Base-by-base conservation (phyloP, 805 yeast genomes). In the Cyberlindnera petersonii region DNA sequence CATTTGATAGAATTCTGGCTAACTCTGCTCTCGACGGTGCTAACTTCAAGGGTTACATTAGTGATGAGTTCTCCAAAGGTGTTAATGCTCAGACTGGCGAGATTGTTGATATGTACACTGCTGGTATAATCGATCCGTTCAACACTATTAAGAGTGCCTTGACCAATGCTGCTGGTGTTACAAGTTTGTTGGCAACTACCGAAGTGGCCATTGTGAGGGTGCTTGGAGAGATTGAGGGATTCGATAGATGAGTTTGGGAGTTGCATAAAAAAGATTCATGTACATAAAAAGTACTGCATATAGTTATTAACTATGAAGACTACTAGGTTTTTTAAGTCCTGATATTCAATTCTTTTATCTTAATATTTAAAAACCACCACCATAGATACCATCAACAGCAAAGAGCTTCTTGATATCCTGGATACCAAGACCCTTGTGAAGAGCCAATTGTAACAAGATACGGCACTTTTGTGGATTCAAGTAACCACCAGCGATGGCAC, bases 121-220 rank as follows among this genome's bases (percentile, higher is more conserved):
- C 93, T 44, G 98, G 98, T 75, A 91, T 93, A 69, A 87, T 91
- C 58, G 98, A 93, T 68, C 98, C 98, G 53, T 87, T 91, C 78
- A 91, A 88, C 77, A 98, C 91, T 53, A 96, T 93, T 45, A 86
- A 93, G 74, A 81, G 86, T 57, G 97, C 98, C 47, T 74, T 93
- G 59, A 86, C 86, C 41, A 98, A 93, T 59, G 98, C 98, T 46
- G 77, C 95, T 35, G 96, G 98, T 72, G 97, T 93, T 48, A 98
- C 98, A 33, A 87, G 96, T 22, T 74, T 93, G 64, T 75, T 93
- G 64, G 97, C 98, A 49, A 91, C 98, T 43, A 91, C 98, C 49
- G 98, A 93, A 72, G 94, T 96, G 65, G 97, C 97, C 48, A 86
- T 93, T 59, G 96, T 88, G 44, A 96, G 85, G 55, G 96, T 94